Base-by-base conservation (phyloP, 2,329 filamentous ascomycete genomes). In the Aspergillus awamori region DNA sequence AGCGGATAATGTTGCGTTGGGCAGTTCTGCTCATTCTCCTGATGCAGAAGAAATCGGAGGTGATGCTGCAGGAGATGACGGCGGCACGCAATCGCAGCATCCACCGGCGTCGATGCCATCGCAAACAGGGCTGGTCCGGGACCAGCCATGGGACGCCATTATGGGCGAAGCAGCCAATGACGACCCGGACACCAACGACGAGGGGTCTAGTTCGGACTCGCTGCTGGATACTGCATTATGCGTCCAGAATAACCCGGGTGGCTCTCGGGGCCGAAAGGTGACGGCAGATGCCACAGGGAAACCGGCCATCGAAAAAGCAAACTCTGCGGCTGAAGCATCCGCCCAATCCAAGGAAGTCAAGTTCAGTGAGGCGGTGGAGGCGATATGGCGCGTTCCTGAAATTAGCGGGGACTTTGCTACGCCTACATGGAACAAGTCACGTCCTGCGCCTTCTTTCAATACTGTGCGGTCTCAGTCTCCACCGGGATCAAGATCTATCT, bases 401-500 rank as follows among this genome's bases (percentile, higher is more conserved):
- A 72, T 75, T 53, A 63, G 63, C 38, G 63, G 48, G 11, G 63
- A 63, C 24, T 69, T 73, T 41, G 67, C 63, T 53, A 72, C 68
- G 33, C 73, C 74, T 30, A 56, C 57, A 17, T 58, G 65, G 26
- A 64, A 57, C 43, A 68, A 66, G 55, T 62, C 67, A 59, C 54
- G 53, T 53, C 62, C 60, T 22, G 66, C 54, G 30, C 39, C 62
- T 26, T 28, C 61, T 6, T 15, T 49, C 36, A 66, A 60, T 54
- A 58, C 41, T 33, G 52, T 61, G 33, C 69, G 70, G 11, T 67
- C 69, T 43, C 62, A 66, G 39, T 79, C 77, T 53, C 75, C 76
- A 59, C 71, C 72, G 20, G 70, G 70, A 22, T 68, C 71, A 36
- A 68, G 69, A 17, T 79, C 77, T 10, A 55, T 80, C 15, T 80